Percentiles rank a stretch among this genome's conserved stretches.
Conservation (phyloP, 2,329 filamentous ascomycete species). For the Sporothrix dimorphospora region DNA sequence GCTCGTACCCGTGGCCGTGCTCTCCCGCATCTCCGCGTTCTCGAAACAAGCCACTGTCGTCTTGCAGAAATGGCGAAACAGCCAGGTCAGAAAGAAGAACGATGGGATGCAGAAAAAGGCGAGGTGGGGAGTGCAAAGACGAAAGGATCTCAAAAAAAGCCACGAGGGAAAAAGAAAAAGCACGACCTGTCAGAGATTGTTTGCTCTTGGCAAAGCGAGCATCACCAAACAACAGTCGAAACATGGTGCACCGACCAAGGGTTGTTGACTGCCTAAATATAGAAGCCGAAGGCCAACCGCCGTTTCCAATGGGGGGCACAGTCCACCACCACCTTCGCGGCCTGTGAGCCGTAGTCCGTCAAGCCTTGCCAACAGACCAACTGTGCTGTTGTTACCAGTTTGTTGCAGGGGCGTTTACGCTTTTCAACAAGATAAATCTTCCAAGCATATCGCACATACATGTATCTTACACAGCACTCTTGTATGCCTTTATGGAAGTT, state of each 20-base stretch:
- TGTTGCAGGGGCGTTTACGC: not conserved
- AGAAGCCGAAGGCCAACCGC: conserved; percentile 6
- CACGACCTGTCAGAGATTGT: not conserved
- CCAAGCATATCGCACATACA: not conserved
- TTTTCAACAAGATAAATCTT: not conserved
- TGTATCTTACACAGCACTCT: too few species aligned
- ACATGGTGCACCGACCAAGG: not conserved
- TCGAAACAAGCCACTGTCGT: conserved; percentile 11
- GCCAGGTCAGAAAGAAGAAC: not conserved
- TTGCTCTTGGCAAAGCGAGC: not conserved
- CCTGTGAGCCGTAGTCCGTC: not conserved
- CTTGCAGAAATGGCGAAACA: conserved; percentile 24
- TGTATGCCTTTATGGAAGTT: too few species aligned
- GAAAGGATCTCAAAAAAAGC: not conserved
- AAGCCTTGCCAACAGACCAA: conserved; percentile 4
- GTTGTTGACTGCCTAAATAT: conserved; percentile 18
- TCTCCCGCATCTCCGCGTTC: conserved; percentile 20
- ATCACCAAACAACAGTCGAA: conserved; percentile 2
- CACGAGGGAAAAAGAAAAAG: not conserved
- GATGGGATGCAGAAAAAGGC: not conserved
- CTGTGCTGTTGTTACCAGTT: not conserved
- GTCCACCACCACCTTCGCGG: not conserved
- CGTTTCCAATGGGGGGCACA: conserved; percentile 3
- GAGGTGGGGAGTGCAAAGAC: not conserved
- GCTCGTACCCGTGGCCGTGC: conserved; percentile 23